Conservation (phyloP, 2,329 filamentous ascomycete genomes). For the Pseudogymnoascus pannorum region DNA sequence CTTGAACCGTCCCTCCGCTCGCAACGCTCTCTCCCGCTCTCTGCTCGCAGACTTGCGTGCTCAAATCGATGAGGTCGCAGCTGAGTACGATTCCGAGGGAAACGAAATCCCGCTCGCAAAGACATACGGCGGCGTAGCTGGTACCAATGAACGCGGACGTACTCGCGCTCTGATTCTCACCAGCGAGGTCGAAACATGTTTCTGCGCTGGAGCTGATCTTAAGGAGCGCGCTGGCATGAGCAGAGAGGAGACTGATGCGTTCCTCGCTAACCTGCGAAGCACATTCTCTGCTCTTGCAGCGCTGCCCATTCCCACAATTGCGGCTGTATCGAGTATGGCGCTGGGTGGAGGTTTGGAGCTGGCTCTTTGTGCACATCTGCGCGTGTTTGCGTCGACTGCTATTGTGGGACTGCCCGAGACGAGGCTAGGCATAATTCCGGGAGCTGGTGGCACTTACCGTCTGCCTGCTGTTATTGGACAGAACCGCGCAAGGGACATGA, state of each 20-base stretch:
- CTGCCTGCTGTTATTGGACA: constrained; percentile 76
- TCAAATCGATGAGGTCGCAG: constrained; percentile 65
- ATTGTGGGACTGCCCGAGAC: constrained; percentile 84
- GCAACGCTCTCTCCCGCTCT: constrained; percentile 82
- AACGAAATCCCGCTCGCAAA: constrained; percentile 39
- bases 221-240: constrained; percentile 79
- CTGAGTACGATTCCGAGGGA: constrained; percentile 49
- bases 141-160: constrained; percentile 40
- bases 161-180: constrained; percentile 79
- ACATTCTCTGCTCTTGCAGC: constrained; percentile 67
- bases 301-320: constrained; percentile 84
- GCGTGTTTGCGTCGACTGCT: constrained; percentile 75
- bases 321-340: constrained; percentile 75
- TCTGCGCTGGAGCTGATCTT: constrained; percentile 91
- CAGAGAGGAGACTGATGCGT: constrained; percentile 70
- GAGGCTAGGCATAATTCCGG: constrained; percentile 85
- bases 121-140: constrained; percentile 40
- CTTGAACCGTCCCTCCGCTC: constrained; percentile 74
- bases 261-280: constrained; percentile 67
- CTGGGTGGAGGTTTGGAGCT: constrained; percentile 92
- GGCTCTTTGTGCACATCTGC: constrained; percentile 80
- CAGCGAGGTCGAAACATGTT: constrained; percentile 76
- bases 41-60: constrained; percentile 65
- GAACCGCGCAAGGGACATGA: constrained; percentile 75
- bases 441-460: constrained; percentile 86